Evolutionary conservation across 2,329 filamentous ascomycete species (phyloP).

Genomic region (Fusarium musae): DNA sequence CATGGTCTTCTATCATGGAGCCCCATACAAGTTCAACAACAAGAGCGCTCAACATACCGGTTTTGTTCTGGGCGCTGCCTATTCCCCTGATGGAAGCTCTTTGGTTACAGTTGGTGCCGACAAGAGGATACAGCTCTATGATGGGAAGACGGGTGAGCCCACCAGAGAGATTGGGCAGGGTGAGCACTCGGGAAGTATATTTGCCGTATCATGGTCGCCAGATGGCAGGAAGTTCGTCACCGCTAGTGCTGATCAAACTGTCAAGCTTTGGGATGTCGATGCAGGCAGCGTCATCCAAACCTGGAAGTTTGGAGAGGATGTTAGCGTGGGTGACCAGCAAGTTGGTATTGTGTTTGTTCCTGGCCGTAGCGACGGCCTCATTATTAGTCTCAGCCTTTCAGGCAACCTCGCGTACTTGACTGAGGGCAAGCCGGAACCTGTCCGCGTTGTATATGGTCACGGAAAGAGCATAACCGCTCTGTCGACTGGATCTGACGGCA

Average conservation of each 20-base stretch:
- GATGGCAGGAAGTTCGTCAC: slow-evolving; percentile 91
- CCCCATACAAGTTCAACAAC: slow-evolving; percentile 95
- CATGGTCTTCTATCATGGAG: slow-evolving; percentile 91
- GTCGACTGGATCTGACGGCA: slow-evolving; percentile 55
- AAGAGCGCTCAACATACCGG: slow-evolving; percentile 85
- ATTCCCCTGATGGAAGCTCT: slow-evolving; percentile 85
- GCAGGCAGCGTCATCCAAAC: slow-evolving; percentile 79
- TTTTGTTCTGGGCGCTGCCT: slow-evolving; percentile 88
- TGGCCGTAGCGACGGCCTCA: slow-evolving; percentile 82
- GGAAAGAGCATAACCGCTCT: slow-evolving; percentile 91
- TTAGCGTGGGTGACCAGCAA: slow-evolving; percentile 85
- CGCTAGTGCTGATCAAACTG: slow-evolving; percentile 92
- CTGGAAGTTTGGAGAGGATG: slow-evolving; percentile 86
- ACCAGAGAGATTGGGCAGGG: slow-evolving; percentile 81
- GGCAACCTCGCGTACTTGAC: slow-evolving; percentile 92
- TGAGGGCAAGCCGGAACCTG: slow-evolving; percentile 75
- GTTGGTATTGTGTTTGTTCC: slow-evolving; percentile 92
- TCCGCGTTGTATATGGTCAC: slow-evolving; percentile 83
- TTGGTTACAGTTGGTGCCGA: slow-evolving; percentile 95
- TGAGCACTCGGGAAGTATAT: slow-evolving; percentile 93
- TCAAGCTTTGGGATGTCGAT: slow-evolving; percentile 93
- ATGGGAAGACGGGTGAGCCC: slow-evolving; percentile 92
- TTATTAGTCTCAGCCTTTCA: slow-evolving; percentile 89
- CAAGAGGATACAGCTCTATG: slow-evolving; percentile 90
- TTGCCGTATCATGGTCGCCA: slow-evolving; percentile 87